A percentile compares a stretch with the other conserved stretches of the same genome.
Evolutionary conservation across 805 yeast species (phyloP).

Genomic region (Suhomyces xylopsoci): DNA sequence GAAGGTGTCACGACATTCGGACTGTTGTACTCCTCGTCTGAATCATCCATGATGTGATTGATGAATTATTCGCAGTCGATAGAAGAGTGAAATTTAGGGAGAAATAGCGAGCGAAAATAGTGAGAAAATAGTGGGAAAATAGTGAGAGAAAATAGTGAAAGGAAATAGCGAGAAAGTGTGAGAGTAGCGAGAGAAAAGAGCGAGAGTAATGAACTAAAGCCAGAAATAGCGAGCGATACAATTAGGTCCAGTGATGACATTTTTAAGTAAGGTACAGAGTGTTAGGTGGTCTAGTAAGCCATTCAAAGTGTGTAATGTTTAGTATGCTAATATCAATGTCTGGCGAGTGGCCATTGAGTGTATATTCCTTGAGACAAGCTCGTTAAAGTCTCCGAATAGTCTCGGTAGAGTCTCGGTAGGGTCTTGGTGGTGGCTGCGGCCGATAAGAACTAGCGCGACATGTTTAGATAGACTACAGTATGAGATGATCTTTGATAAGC

Average conservation of each 20-base stretch:
- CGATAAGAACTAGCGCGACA: neutral
- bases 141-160: neutral
- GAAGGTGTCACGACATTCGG: constrained; percentile 16
- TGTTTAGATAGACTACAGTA: too few relatives aligned
- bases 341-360: neutral
- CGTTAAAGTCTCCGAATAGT: too few relatives aligned
- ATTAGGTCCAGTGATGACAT: neutral
- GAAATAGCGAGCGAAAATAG: neutral
- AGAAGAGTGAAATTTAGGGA: neutral
- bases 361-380: neutral
- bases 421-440: neutral
- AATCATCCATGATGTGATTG: constrained; percentile 8
- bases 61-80: neutral
- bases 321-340: neutral
- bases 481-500: neutral
- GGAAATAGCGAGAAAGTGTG: neutral
- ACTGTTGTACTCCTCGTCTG: constrained; percentile 32
- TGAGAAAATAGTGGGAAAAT: neutral
- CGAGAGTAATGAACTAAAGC: neutral
- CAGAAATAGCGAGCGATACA: neutral
- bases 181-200: too few relatives aligned
- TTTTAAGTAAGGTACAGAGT: too few relatives aligned
- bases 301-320: too few relatives aligned
- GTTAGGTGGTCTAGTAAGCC: neutral
- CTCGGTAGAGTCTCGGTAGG: neutral